Evolutionary conservation across 176 grass and related monocot genomes (phyloP).

Genomic region (Chrysopogon serrulatus): DNA sequence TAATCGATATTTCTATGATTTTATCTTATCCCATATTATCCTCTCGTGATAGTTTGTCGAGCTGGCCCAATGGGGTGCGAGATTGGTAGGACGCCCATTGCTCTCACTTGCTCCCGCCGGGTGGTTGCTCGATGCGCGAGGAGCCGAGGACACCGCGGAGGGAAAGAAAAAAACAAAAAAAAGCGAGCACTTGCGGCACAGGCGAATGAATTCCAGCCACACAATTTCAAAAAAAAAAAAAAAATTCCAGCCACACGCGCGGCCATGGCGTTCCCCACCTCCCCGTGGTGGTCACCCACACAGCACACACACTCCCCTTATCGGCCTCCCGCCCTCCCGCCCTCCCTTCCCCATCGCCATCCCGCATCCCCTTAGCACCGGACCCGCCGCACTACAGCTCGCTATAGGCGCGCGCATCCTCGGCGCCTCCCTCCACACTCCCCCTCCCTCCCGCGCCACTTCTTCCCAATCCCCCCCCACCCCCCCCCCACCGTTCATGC

Average conservation of each 20-base stretch:
- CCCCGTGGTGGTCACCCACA: conserved; percentile 8
- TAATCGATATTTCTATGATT: conserved; percentile 13
- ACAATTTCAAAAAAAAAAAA: too few relatives aligned
- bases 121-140: background rate
- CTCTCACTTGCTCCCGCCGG: background rate
- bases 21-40: conserved; percentile 47
- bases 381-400: background rate
- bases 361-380: background rate
- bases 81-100: conserved; percentile 30
- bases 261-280: conserved; percentile 1
- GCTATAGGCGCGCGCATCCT: background rate
- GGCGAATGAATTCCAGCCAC: conserved; percentile 38
- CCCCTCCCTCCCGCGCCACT: background rate
- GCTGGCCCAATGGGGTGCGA: conserved; percentile 57
- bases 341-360: background rate
- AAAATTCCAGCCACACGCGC: conserved; percentile 58
- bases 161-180: background rate
- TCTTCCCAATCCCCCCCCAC: background rate
- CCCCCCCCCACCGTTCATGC: too few relatives aligned
- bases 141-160: background rate
- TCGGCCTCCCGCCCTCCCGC: background rate
- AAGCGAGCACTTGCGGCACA: conserved; percentile 8
- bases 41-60: conserved; percentile 50
- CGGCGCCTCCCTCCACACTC: background rate
- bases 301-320: background rate